Evolutionary conservation across 148 eudicot genomes (phyloP), one percentile per base, ranked within the genome.

Genomic region (Fallopia convolvulus): DNA sequence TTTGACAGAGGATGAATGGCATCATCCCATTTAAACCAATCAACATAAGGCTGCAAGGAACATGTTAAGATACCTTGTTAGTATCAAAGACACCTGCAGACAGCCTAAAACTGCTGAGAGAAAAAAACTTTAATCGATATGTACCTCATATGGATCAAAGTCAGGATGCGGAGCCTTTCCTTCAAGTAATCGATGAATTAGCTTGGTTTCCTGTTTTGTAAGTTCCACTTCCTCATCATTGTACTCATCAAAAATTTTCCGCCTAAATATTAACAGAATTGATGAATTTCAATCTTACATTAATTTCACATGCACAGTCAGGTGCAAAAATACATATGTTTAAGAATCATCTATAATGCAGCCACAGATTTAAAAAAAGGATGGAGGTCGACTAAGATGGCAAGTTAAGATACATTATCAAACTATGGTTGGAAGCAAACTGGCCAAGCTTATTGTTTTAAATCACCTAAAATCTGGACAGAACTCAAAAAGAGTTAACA

Each of bases 131-230:
- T 26, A 8, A 44, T 44, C 20, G 47, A 73, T 4, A 20, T 73
- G 10, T 80, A 96, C 99, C 89, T 85, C 84, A 74, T 96, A 77
- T 18, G 99, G 97, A 83, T 96, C 92, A 80, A 89, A 88, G 53
- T 96, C 97, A 77, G 89, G 83, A 90, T 91, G 98, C 8, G 99
- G 99, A 41, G 98, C 94, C 78, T 84, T 87, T 77, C 97, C 97
- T 85, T 89, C 84, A 80, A 90, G 74, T 40, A 96, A 39, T 80
- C 92, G 90, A 18, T 88, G 84, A 23, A 96, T 80, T 14, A 89
- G 70, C 78, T 89, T 87, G 50, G 81, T 78, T 84, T 93, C 93
- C 14, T 87, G 77, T 82, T 85, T 89, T 13, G 89, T 87, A 80
- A 96, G 74, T 83, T 87, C 92, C 72, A 96, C 98, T 80, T 87